Evolutionary conservation across 495 filamentous ascomycete genomes (phyloP).

Genomic region (Trichoderma virens): DNA sequence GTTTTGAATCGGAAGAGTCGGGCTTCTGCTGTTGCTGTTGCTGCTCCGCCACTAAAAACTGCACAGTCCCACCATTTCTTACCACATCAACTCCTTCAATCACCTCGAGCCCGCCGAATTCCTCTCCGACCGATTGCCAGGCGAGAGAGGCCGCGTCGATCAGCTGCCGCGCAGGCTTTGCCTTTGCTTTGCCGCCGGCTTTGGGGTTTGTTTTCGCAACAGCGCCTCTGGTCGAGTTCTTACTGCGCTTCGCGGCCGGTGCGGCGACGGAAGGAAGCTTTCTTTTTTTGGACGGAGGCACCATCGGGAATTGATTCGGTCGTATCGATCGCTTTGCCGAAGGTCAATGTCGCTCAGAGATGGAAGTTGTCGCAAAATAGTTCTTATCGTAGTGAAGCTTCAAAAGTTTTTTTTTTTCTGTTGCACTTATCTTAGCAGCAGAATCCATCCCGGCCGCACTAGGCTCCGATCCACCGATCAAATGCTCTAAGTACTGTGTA

Average conservation of each 20-base stretch:
- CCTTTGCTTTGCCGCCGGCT: conserved; percentile 1
- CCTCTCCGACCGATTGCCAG: conserved; percentile 82
- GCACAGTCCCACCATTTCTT: conserved; percentile 42
- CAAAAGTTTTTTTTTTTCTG: conserved; percentile 4
- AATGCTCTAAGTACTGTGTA: background rate
- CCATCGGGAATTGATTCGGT: background rate
- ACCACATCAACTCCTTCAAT: conserved; percentile 83
- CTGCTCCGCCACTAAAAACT: conserved; percentile 35
- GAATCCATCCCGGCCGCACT: background rate
- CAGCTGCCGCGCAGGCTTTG: conserved; percentile 24
- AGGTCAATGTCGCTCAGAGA: background rate
- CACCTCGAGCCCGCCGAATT: conserved; percentile 90
- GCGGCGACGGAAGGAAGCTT: conserved; percentile 18
- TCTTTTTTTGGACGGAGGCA: conserved; percentile 1
- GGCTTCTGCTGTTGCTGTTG: background rate
- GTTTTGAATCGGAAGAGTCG: conserved; percentile 15
- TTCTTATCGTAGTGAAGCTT: background rate
- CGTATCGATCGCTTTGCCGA: background rate
- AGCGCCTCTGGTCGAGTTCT: background rate
- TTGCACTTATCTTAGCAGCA: background rate
- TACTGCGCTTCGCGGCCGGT: conserved; percentile 11
- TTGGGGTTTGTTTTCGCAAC: background rate
- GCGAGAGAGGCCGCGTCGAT: conserved; percentile 55
- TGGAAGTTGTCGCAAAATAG: background rate
- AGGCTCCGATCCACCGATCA: conserved; percentile 2